phyloP scores from a whole-genome alignment of 1,284 basidiomycete genomes.

The Cystobasidium slooffiae region DNA sequence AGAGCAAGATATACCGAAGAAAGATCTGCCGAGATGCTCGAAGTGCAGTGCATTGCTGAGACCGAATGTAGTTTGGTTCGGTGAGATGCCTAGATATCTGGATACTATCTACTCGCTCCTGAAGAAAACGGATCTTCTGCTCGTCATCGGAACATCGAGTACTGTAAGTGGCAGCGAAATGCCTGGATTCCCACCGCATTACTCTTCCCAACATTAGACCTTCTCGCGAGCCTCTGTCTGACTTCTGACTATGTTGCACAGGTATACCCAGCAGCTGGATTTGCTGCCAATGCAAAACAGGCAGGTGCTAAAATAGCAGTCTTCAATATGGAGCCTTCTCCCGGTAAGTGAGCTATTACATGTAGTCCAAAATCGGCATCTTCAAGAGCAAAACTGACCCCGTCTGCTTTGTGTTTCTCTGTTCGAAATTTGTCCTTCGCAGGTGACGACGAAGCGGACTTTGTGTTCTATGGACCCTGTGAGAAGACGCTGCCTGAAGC shows the following conservation, averaged over 20 bases:
- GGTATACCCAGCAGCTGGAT: slow-evolving; percentile 62
- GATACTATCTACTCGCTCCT: slow-evolving; percentile 62
- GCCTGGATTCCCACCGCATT: too few species aligned
- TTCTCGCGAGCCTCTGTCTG: not conserved
- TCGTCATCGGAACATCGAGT: slow-evolving; percentile 69
- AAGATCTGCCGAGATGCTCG: slow-evolving; percentile 63
- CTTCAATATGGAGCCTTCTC: slow-evolving; percentile 64
- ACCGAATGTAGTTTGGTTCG: slow-evolving; percentile 72
- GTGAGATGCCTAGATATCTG: slow-evolving; percentile 62
- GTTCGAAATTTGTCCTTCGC: slow-evolving; percentile 48
- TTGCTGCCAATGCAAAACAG: slow-evolving; percentile 57
- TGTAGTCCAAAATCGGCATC: not conserved
- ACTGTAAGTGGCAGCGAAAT: slow-evolving; percentile 59
- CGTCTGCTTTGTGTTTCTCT: not conserved
- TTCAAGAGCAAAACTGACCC: not conserved
- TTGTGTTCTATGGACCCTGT: slow-evolving; percentile 62
- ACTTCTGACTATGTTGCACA: not conserved
- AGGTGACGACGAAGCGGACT: slow-evolving; percentile 62
- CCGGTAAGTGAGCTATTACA: slow-evolving; percentile 8
- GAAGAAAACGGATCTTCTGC: slow-evolving; percentile 63
- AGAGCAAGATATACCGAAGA: slow-evolving; percentile 59
- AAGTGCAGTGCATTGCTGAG: slow-evolving; percentile 59
- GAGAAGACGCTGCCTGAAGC: slow-evolving; percentile 58
- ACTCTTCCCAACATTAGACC: too few species aligned
- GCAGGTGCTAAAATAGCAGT: slow-evolving; percentile 64